Conservation (phyloP, 148 eudicot genomes). For the Cornus kousa region DNA sequence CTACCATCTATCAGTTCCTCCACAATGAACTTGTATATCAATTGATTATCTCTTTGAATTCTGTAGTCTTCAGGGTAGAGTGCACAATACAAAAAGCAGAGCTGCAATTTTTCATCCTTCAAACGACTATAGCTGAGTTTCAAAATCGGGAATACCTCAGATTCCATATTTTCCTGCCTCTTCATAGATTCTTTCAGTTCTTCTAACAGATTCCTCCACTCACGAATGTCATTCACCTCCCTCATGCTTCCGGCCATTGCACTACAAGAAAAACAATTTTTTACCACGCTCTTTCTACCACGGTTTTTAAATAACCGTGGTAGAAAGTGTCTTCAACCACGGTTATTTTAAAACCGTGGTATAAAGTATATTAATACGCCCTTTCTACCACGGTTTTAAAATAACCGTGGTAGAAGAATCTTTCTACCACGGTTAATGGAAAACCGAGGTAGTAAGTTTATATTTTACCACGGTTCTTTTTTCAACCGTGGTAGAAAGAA, state of each 20-base stretch:
- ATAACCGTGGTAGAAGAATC: too few relatives aligned
- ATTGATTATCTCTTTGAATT: background rate
- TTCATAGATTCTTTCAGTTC: conserved; percentile 11
- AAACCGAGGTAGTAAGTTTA: too few relatives aligned
- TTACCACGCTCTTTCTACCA: too few relatives aligned
- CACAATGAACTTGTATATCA: conserved; percentile 24
- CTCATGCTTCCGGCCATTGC: conserved; percentile 18
- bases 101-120: conserved; percentile 12
- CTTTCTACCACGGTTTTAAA: too few relatives aligned
- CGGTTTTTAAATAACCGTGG: too few relatives aligned
- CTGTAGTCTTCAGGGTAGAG: conserved; percentile 26
- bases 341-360: too few relatives aligned
- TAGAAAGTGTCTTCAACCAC: too few relatives aligned
- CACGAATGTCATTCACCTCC: conserved; percentile 11
- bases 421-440: too few relatives aligned
- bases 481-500: too few relatives aligned
- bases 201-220: conserved; percentile 16
- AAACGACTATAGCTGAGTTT: conserved; percentile 24
- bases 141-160: conserved; percentile 17
- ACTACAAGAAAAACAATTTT: too few relatives aligned
- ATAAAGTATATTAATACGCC: too few relatives aligned
- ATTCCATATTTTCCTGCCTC: conserved; percentile 17
- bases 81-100: conserved; percentile 28
- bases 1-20: conserved; percentile 30
- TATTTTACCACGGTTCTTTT: too few relatives aligned